Conservation (phyloP, 257 asterid genomes). For the Henckelia pumila region DNA sequence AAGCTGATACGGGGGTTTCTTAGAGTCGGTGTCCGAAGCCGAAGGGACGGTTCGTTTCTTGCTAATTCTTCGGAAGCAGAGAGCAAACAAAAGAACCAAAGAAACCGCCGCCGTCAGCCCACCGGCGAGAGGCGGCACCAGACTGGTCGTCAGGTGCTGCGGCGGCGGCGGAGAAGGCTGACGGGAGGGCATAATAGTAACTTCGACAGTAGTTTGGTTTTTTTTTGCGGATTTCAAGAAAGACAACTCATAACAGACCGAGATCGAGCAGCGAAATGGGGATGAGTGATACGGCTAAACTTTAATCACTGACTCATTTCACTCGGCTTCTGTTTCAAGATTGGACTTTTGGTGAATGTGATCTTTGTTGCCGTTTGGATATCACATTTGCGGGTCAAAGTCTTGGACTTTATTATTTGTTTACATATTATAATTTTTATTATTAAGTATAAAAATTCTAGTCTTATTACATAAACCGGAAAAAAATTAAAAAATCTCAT, state of each 20-base stretch:
- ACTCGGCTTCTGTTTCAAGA: neutral
- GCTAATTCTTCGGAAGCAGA: slow-evolving; percentile 66
- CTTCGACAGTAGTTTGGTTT: neutral
- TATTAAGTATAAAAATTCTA: no score
- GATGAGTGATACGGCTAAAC: slow-evolving; percentile 18
- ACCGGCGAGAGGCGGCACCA: slow-evolving; percentile 57
- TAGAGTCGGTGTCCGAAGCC: slow-evolving; percentile 66
- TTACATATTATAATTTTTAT: no score
- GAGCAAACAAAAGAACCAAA: slow-evolving; percentile 45
- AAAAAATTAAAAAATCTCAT: no score
- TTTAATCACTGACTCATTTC: neutral
- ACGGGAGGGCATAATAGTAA: slow-evolving; percentile 75
- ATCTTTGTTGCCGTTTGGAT: no score
- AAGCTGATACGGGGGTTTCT: slow-evolving; percentile 74
- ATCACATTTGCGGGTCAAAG: neutral
- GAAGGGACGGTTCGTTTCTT: slow-evolving; percentile 79
- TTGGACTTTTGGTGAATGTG: neutral
- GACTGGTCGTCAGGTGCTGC: slow-evolving; percentile 33
- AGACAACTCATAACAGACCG: slow-evolving; percentile 32
- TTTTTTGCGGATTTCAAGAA: slow-evolving; percentile 20
- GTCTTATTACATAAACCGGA: no score
- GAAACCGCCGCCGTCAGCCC: slow-evolving; percentile 66
- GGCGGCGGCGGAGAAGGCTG: slow-evolving; percentile 41
- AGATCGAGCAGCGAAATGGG: slow-evolving; percentile 19
- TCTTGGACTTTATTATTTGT: neutral